Evolutionary conservation across 2,329 filamentous ascomycete species (phyloP), one percentile per base, ranked within the genome.

Genomic region (Exophiala spinifera): DNA sequence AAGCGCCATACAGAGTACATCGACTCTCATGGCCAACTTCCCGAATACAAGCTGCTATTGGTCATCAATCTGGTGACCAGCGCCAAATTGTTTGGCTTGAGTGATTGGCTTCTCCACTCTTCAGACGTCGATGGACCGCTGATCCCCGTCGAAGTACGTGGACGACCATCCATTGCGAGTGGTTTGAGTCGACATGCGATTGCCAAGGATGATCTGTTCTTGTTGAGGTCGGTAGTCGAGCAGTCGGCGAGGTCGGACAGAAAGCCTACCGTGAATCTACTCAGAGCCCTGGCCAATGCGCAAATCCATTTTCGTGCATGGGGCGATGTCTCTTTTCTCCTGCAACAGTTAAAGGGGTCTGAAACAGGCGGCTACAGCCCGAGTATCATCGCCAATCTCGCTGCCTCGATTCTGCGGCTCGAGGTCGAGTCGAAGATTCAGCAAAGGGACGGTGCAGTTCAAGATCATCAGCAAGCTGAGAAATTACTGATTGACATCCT

Each of bases 141-240:
- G 2, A 79, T 84, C 20, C 67, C 73, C 19, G 61, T 64, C 11
- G 63, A 64, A 17, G 59, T 74, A 21, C 83, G 81, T 60, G 63
- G 63, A 2, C 68, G 80, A 56, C 73, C 73, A 25, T 68, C 69
- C 45, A 68, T 85, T 20, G 73, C 76, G 2, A 75, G 80, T 11
- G 74, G 79, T 1, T 68, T 85, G 23, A 70, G 83, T 31, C 75
- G 77, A 15, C 83, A 81, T 61, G 81, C 80, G 5, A 70, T 74
- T 10, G 74, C 76, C 15, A 76, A 74, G 36, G 76, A 83, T 56
- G 66, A 61, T 33, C 40, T 48, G 7, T 61, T 75, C 5, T 60
- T 63, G 4, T 15, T 54, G n/a, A 50, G 52, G 20, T 40, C 39
- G 17, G 45, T 63, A 19, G 33, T 56, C 19, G 15, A 42, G 14